Base-by-base conservation (phyloP, 2,329 filamentous ascomycete species). In the Blastomyces parvus region DNA sequence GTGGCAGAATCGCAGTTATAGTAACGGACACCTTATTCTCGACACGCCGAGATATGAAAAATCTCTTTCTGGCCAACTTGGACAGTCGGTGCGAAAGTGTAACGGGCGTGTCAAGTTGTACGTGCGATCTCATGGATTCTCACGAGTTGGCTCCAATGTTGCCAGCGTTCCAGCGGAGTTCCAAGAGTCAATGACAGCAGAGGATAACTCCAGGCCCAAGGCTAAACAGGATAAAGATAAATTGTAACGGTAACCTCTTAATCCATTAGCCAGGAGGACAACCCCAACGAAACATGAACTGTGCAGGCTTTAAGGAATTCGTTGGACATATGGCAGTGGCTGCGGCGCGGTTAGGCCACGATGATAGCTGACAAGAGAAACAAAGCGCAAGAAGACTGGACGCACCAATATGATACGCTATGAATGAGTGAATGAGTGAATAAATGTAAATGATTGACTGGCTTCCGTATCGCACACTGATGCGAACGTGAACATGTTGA, bases 81-180 rank as follows among this genome's bases (percentile, higher is more conserved):
- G 27, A 65, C 65, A 17, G 33, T 62, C n/a, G 63, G 53, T n/a
- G 60, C 36, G 46, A 66, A 67, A 38, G 2, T 11, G 36, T 38
- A 38, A 22, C 50, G 63, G 48, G 65, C 63, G 48, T 53, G 64
- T 56, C 53, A 42, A 46, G 13, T 48, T 19, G 33, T 27, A 19
- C 14, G 17, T 52, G 36, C 27, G 19, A 48, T 40, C 56, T 30
- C 57, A 6, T 63, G 46, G 13, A 53, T 33, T 22, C 17, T 17
- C 1, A n/a, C 14, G 17, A 42, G 25, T 36, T 48, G 19, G 27
- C n/a, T 25, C 7, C 36, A 27, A 27, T 19, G 33, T 27, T 61
- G 22, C 9, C 48, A 44, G 9, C 46, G 52, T 22, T 64, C 33
- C 40, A 13, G 44, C 36, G 3, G n/a, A 25, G 30, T 52, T 64